Conservation (phyloP, 2,329 filamentous ascomycete species). For the Shiraia sp. region DNA sequence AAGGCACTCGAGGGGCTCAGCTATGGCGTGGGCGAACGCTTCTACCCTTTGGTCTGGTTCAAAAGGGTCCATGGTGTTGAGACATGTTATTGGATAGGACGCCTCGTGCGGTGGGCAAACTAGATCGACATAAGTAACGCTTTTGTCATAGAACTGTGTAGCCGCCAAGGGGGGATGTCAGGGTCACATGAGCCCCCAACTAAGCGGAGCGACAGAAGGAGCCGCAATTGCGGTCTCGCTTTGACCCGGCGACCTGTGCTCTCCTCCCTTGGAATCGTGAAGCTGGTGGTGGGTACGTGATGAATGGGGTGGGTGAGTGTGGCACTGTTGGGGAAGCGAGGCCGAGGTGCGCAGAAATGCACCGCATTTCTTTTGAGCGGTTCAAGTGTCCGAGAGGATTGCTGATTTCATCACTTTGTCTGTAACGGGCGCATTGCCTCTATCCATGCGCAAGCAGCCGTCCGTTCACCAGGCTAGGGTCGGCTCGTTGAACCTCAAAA, state of each 20-base stretch:
- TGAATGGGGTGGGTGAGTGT: background rate
- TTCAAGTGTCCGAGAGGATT: too few relatives aligned
- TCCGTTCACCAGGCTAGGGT: slow-evolving; percentile 15
- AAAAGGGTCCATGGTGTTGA: background rate
- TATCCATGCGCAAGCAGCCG: slow-evolving; percentile 17
- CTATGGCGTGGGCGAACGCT: too few relatives aligned
- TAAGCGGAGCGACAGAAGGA: background rate
- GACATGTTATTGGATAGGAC: background rate
- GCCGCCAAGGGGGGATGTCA: slow-evolving; percentile 9
- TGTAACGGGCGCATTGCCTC: too few relatives aligned
- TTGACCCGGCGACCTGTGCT: too few relatives aligned
- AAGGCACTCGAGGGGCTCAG: too few relatives aligned
- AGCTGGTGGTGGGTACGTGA: background rate
- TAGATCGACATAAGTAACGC: too few relatives aligned
- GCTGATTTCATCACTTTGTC: too few relatives aligned
- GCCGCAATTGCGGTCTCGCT: background rate
- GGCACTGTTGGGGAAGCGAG: slow-evolving; percentile 2
- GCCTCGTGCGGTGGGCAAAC: background rate
- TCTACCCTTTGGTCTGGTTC: too few relatives aligned
- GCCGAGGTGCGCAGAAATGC: background rate
- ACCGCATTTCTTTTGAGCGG: background rate
- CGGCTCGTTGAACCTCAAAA: slow-evolving; percentile 17
- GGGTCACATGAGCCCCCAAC: too few relatives aligned
- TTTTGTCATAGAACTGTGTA: slow-evolving; percentile 9
- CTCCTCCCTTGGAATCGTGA: background rate